Base-by-base conservation (phyloP, 1,284 basidiomycete genomes). In the Ceratobasidium sp. region DNA sequence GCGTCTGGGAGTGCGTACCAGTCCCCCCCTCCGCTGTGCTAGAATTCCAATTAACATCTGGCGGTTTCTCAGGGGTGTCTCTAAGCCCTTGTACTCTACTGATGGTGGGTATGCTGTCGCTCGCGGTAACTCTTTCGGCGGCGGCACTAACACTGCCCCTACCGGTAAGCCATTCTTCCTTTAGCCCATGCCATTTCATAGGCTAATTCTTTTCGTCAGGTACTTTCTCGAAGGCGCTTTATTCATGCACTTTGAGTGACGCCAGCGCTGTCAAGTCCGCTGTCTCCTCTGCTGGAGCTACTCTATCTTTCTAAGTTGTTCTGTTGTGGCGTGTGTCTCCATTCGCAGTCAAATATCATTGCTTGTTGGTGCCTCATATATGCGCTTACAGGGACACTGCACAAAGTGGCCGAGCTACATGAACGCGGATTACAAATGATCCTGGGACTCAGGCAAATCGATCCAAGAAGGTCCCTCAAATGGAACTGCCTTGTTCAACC, bases 71-170 rank as follows among this genome's bases (percentile, higher is more conserved):
- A 80, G 78, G 63, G 80, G 80, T 77, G 79, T 74, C 78, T 73
- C 74, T 38, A 81, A 83, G 77, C 81, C 84, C 43, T 77, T 85
- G 58, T 84, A 84, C 76, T 76, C 79, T 18, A 85, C 84, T 57
- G 83, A 84, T 67, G 81, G 72, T 6, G 66, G 66, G 6, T 70
- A 57, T 72, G 84, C 83, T 73, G 82, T 83, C 55, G 81, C 82
- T 35, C 73, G 72, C 18, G 78, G 78, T n/a, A 79, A 79, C 49
- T 75, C 75, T 28, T 78, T 63, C 43, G 73, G 74, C 50, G 57
- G 50, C 26, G 69, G 47, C 18, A 30, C 73, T 14, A 62, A 55
- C 62, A 49, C 55, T 11, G 67, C 67, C 13, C 41, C 54, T 16
- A n/a, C 49, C 30, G 64, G 64, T 47, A 58, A 58, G 55, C 18